Evolutionary conservation across 495 filamentous ascomycete species (phyloP), one percentile per base, ranked within the genome.

Genomic region (Neurospora sp.): DNA sequence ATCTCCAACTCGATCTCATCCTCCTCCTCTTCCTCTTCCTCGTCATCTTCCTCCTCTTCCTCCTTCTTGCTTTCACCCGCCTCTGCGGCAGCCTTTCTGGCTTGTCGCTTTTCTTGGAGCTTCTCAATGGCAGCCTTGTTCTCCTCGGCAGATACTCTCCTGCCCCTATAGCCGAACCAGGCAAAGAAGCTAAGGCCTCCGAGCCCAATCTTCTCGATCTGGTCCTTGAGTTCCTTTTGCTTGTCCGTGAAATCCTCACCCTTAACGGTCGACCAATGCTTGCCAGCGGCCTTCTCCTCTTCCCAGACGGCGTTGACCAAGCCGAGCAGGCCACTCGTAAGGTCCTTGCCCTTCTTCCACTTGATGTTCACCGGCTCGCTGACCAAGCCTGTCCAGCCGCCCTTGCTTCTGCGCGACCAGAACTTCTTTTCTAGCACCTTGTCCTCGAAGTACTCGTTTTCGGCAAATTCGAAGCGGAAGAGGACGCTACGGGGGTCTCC

Each of bases 331-430:
- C 95, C 95, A 72, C 88, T 87, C 42, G 94, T 97, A 77, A 95
- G 81, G 80, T 98, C 95, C 82, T 90, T 90, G 71, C 88, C 91
- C 75, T 90, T 84, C 88, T 93, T 97, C 95, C 95, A 98, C 77
- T 90, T 85, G 79, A 98, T 93, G 72, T 88, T 86, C 44, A 97
- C 92, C 7, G 95, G 95, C 80, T 95, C 93, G 44, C 89, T 92
- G 62, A 96, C 93, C 23, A 96, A 85, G 40, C 93, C 93, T 23
- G 86, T 82, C 86, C 88, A 92, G 39, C 88, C 90, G 77, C 89
- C 88, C 77, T 87, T 87, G 46, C 84, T 83, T 80, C 86, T 86
- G 75, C 93, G 90, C 84, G 89, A 92, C 89, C 91, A 94, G 82
- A 97, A 95, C 77, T 91, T 91, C 90, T 98, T 98, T 81, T 93